These are phyloP conservation scores for Chaetomium fimeti DNA, from an alignment of 495 filamentous ascomycete genomes.

Conservation along the genomic window DNA sequence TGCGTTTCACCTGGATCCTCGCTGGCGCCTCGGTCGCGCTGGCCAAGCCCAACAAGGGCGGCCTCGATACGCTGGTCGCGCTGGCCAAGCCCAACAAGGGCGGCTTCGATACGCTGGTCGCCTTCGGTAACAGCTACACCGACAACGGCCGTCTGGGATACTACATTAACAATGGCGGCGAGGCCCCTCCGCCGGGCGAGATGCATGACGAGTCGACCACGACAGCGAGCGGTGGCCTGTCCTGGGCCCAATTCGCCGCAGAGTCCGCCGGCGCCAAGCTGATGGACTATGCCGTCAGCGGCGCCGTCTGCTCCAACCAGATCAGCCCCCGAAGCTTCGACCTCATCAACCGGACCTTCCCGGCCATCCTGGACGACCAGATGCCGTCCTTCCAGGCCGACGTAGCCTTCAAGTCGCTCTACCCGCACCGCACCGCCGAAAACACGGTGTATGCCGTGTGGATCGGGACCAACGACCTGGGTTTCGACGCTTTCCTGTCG, in stretches of 20 bases:
- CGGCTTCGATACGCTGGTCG: slow-evolving; percentile 37
- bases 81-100: slow-evolving; percentile 19
- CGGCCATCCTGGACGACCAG: slow-evolving; percentile 64
- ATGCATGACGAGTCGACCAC: slow-evolving; percentile 43
- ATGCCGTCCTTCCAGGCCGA: slow-evolving; percentile 68
- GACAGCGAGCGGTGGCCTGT: slow-evolving; percentile 61
- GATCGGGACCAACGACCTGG: slow-evolving; percentile 79
- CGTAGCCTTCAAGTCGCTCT: slow-evolving; percentile 48
- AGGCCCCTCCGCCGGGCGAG: slow-evolving; percentile 60
- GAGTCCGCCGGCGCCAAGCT: slow-evolving; percentile 55
- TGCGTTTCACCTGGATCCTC: slow-evolving; percentile 31
- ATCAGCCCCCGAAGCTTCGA: slow-evolving; percentile 54
- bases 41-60: slow-evolving; percentile 18
- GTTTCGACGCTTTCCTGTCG: slow-evolving; percentile 59
- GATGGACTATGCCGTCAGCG: slow-evolving; percentile 71
- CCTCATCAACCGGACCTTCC: slow-evolving; percentile 54
- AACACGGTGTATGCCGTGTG: slow-evolving; percentile 70
- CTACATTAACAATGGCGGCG: slow-evolving; percentile 56
- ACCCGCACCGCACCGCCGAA: slow-evolving; percentile 49
- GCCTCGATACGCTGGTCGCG: slow-evolving; percentile 38
- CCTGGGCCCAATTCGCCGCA: slow-evolving; percentile 65
- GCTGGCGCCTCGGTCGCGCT: slow-evolving; percentile 28
- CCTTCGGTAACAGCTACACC: slow-evolving; percentile 74
- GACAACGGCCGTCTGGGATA: slow-evolving; percentile 66
- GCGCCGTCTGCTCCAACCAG: slow-evolving; percentile 68